Evolutionary conservation across 2,329 filamentous ascomycete genomes (phyloP), one percentile per base, ranked within the genome.

Genomic region (Beauveria scarabaeidicola): DNA sequence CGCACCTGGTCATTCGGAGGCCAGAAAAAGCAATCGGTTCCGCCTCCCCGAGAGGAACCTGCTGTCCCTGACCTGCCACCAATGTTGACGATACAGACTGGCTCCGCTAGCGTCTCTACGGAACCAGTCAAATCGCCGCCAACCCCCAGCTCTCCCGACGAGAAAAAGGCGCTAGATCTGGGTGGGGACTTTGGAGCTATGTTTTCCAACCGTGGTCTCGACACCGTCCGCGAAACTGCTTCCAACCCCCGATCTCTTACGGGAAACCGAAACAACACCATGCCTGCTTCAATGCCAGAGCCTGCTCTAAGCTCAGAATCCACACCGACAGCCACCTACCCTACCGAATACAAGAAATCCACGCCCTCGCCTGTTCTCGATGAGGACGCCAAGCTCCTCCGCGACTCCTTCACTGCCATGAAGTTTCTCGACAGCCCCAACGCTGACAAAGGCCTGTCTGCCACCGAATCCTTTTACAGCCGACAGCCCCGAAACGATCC

Each of bases 1-100:
- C 77, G 82, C 53, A 84, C 82, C 1, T 84, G 84, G 64, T 84
- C 82, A 3, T 85, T 85, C 67, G 82, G 81, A 25, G 77, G 76
- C 38, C 76, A 76, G 63, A 84, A 82, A 68, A 84, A 83, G 66
- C 69, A 74, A 51, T 67, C 62, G 36, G 63, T 67, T 36, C 68
- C 68, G 17, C 66, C 67, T 15, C 67, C 69, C 25, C 68, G 66
- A 38, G 67, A 70, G 21, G 66, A 69, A 23, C 64, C 65, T 8
- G 51, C 58, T 7, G 60, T 70, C 36, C 67, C 73, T 40, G 73
- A 75, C 29, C 62, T 74, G 44, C 73, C 73, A 2, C 75, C 78
- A 3, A 64, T 78, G 25, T 70, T 73, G 36, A 67, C 62, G 50
- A 70, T 70, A 62, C 69, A 29, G 29, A 58, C 58, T 19, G 51